These are phyloP conservation scores for Chionographis japonica DNA, from an alignment of 106 monocot species.

Conservation along the genomic window DNA sequence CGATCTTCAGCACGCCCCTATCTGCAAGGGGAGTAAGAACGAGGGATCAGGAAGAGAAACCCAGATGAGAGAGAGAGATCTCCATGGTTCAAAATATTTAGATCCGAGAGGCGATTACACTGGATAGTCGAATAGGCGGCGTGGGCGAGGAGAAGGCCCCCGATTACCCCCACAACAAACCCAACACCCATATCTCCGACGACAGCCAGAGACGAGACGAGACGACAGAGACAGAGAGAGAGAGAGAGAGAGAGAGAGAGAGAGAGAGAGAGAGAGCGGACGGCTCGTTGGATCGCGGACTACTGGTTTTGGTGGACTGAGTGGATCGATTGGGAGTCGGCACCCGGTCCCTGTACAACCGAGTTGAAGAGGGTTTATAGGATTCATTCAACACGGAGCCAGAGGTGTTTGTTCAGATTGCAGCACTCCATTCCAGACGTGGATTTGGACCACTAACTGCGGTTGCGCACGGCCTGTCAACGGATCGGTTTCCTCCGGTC, in stretches of 20 bases:
- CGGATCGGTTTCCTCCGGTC: no score
- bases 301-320: no score
- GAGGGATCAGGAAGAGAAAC: not conserved
- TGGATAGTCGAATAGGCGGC: conserved; percentile 84
- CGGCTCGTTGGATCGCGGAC: no score
- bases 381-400: no score
- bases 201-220: not conserved
- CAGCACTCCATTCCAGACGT: no score
- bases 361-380: no score
- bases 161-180: conserved; percentile 56
- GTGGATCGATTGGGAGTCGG: no score
- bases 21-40: conserved; percentile 33
- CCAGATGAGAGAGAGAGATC: not conserved
- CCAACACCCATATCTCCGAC: conserved; percentile 52
- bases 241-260: not conserved
- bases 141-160: conserved; percentile 68
- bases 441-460: no score
- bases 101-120: conserved; percentile 25
- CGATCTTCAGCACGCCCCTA: conserved; percentile 76
- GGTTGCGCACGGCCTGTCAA: no score
- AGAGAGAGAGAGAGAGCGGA: not conserved
- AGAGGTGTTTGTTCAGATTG: no score
- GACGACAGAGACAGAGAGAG: not conserved
- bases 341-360: no score
- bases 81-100: no score